These are phyloP conservation scores for Pulveroboletus ravenelii DNA, from an alignment of 768 basidiomycete species.

Conservation along the genomic window DNA sequence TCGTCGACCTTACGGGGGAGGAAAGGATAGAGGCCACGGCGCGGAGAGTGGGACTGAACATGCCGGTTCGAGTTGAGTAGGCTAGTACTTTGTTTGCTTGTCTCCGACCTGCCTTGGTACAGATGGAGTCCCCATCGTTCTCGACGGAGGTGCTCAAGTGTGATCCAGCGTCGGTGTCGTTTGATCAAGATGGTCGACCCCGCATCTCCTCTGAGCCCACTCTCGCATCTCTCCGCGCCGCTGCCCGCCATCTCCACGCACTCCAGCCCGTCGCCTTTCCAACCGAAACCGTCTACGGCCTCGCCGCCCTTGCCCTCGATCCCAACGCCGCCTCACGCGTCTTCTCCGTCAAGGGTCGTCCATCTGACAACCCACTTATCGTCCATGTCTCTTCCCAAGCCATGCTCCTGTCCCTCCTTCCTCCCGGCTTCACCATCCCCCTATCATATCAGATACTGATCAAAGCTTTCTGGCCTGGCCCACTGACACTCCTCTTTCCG, in stretches of 20 bases:
- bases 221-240: conserved; percentile 47
- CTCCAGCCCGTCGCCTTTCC: conserved; percentile 78
- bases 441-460: conserved; percentile 70
- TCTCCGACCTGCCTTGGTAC: neutral
- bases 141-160: conserved; percentile 50
- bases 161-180: conserved; percentile 58
- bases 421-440: conserved; percentile 56
- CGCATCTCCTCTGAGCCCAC: conserved; percentile 49
- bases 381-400: conserved; percentile 83
- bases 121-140: neutral
- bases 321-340: conserved; percentile 63
- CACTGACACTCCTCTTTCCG: conserved; percentile 90
- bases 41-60: conserved; percentile 79
- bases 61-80: conserved; percentile 46
- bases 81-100: conserved; percentile 6
- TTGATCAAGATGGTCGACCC: conserved; percentile 44
- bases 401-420: conserved; percentile 80
- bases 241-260: conserved; percentile 46
- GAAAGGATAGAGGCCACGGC: conserved; percentile 84
- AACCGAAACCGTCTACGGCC: conserved; percentile 97
- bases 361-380: conserved; percentile 95
- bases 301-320: conserved; percentile 82
- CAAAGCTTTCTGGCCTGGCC: conserved; percentile 89
- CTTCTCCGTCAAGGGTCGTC: conserved; percentile 86
- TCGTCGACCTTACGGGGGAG: conserved; percentile 70